phyloP scores from a whole-genome alignment of 371 early-diverging fungal genomes.

The Actinomucor elegans region DNA sequence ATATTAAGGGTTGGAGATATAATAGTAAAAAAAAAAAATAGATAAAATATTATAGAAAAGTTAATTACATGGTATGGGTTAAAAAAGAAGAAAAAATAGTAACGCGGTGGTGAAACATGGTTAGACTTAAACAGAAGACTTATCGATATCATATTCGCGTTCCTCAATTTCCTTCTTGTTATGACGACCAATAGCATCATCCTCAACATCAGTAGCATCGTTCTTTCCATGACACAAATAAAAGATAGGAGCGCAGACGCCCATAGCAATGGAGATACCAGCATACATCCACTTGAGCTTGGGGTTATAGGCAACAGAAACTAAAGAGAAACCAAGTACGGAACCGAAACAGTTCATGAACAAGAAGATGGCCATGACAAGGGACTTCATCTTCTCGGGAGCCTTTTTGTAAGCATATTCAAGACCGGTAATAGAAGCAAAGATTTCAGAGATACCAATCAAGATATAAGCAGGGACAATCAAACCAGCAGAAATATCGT shows the following conservation, averaged over 20 bases:
- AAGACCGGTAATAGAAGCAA: slow-evolving; percentile 77
- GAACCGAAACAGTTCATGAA: slow-evolving; percentile 70
- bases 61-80: no score
- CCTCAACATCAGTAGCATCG: slow-evolving; percentile 26
- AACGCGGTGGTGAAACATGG: no score
- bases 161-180: background rate
- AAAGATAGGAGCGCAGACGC: slow-evolving; percentile 23
- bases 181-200: slow-evolving; percentile 31
- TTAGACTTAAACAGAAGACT: slow-evolving; percentile 43
- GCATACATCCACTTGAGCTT: slow-evolving; percentile 68
- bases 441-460: slow-evolving; percentile 75
- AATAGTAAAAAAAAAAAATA: no score
- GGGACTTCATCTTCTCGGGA: slow-evolving; percentile 71
- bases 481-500: slow-evolving; percentile 58
- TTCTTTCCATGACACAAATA: slow-evolving; percentile 32
- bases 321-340: slow-evolving; percentile 66
- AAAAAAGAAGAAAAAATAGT: no score
- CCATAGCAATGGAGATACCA: slow-evolving; percentile 37
- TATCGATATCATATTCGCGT: slow-evolving; percentile 16
- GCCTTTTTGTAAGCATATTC: slow-evolving; percentile 82
- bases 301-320: slow-evolving; percentile 65
- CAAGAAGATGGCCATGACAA: slow-evolving; percentile 72
- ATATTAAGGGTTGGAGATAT: no score
- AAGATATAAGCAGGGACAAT: slow-evolving; percentile 70
- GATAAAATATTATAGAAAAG: no score